phyloP scores from a whole-genome alignment of 192 early-diverging fungal genomes.

The Entomortierella lignicola region DNA sequence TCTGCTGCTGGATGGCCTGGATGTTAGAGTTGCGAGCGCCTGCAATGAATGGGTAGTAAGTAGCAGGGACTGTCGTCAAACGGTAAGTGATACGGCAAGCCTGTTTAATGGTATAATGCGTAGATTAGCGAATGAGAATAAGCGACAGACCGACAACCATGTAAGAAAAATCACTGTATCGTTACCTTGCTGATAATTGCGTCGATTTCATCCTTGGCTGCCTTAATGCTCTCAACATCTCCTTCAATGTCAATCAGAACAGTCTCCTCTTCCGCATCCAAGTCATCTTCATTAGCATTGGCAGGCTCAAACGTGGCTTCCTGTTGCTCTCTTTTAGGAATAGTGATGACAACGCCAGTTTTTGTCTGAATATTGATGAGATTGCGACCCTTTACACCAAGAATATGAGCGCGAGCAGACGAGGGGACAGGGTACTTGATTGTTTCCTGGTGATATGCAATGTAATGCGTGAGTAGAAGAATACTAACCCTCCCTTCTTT shows the following conservation, averaged over 20 bases:
- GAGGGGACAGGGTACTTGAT: constrained; percentile 74
- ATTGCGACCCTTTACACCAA: constrained; percentile 86
- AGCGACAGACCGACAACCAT: no score
- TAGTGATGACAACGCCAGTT: constrained; percentile 80
- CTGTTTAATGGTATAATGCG: constrained; percentile 3
- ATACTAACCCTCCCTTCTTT: neutral
- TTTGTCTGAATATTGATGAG: constrained; percentile 79
- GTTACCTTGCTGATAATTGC: constrained; percentile 76
- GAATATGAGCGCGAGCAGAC: constrained; percentile 81
- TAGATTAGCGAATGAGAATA: neutral
- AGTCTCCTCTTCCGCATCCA: constrained; percentile 74
- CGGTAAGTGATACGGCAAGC: constrained; percentile 63
- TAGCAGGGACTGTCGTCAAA: constrained; percentile 74
- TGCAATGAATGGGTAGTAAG: constrained; percentile 86
- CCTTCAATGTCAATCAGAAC: constrained; percentile 84
- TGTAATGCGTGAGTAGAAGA: neutral
- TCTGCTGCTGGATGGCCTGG: constrained; percentile 68
- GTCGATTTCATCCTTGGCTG: constrained; percentile 89
- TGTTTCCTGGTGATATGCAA: constrained; percentile 38
- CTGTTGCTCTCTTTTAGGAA: constrained; percentile 68
- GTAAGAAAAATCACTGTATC: neutral
- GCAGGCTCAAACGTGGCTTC: constrained; percentile 55
- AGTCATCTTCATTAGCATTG: constrained; percentile 43
- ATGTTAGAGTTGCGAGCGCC: constrained; percentile 77
- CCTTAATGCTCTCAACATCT: constrained; percentile 81